Percentiles rank a stretch among this genome's conserved stretches.
These are phyloP conservation scores for Podila verticillata DNA, from an alignment of 192 early-diverging fungal genomes.

Conservation along the genomic window DNA sequence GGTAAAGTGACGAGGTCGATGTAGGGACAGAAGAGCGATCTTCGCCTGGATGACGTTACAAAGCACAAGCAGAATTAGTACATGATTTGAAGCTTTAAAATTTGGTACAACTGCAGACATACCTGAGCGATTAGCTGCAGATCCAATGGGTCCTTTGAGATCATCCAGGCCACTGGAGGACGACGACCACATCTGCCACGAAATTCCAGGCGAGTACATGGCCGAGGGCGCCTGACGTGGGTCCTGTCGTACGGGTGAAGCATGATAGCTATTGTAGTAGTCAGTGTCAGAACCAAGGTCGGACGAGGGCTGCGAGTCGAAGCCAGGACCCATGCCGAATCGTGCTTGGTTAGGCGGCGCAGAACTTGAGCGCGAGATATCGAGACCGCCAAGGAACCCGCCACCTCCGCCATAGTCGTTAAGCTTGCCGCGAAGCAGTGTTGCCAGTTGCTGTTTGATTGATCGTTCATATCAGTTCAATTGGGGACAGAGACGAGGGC, in stretches of 20 bases:
- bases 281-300: slow-evolving; percentile 73
- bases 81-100: no score
- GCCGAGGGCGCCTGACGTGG: slow-evolving; percentile 63
- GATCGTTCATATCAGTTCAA: not conserved
- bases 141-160: slow-evolving; percentile 9
- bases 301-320: slow-evolving; percentile 45
- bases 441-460: slow-evolving; percentile 57
- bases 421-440: slow-evolving; percentile 60
- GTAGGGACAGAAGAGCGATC: slow-evolving; percentile 12
- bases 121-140: not conserved
- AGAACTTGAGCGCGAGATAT: slow-evolving; percentile 73
- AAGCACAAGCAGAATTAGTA: not conserved
- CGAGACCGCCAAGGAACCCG: slow-evolving; percentile 36
- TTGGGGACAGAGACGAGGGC: not conserved
- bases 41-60: slow-evolving; percentile 9
- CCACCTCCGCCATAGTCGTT: slow-evolving; percentile 55
- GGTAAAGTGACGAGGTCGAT: slow-evolving; percentile 29
- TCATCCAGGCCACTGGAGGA: slow-evolving; percentile 44
- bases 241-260: slow-evolving; percentile 65
- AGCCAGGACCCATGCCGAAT: slow-evolving; percentile 55
- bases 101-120: not conserved
- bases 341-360: slow-evolving; percentile 79
- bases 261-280: slow-evolving; percentile 67
- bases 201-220: slow-evolving; percentile 71
- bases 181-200: slow-evolving; percentile 73